These are phyloP conservation scores for Strobilomyces dryophilus DNA, from an alignment of 768 basidiomycete genomes.

Conservation along the genomic window DNA sequence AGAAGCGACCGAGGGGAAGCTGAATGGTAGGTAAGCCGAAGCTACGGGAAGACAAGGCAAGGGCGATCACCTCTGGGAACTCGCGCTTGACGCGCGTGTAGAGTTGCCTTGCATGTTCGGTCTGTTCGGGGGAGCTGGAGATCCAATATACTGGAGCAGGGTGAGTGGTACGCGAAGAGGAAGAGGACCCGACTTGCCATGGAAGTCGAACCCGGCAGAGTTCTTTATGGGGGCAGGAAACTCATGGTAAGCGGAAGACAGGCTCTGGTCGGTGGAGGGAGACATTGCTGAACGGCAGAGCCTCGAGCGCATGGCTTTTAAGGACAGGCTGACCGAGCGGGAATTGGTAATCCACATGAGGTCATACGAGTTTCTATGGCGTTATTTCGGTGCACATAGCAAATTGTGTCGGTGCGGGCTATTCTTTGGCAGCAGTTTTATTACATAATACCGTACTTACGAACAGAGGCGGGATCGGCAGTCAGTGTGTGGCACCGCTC, in stretches of 20 bases:
- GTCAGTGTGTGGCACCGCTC: too few species aligned
- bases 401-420: too few species aligned
- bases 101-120: slow-evolving; percentile 48
- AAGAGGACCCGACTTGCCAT: slow-evolving; percentile 40
- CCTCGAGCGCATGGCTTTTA: background rate
- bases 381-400: too few species aligned
- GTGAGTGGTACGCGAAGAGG: background rate
- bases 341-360: too few species aligned
- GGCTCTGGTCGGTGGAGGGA: slow-evolving; percentile 11
- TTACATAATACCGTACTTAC: too few species aligned
- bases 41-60: background rate
- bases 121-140: slow-evolving; percentile 39
- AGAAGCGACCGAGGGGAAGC: slow-evolving; percentile 59
- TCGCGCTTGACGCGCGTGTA: slow-evolving; percentile 58
- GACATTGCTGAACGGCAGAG: background rate
- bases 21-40: slow-evolving; percentile 19
- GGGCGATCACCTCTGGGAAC: slow-evolving; percentile 57
- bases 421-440: too few species aligned
- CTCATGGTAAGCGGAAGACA: slow-evolving; percentile 48
- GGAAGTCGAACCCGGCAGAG: slow-evolving; percentile 70
- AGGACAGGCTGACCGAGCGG: background rate
- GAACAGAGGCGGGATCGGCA: too few species aligned
- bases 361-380: too few species aligned
- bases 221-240: slow-evolving; percentile 54
- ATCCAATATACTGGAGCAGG: slow-evolving; percentile 56